These are phyloP conservation scores for Aspergillus sp. DNA, from an alignment of 2,329 filamentous ascomycete species.

Conservation along the genomic window DNA sequence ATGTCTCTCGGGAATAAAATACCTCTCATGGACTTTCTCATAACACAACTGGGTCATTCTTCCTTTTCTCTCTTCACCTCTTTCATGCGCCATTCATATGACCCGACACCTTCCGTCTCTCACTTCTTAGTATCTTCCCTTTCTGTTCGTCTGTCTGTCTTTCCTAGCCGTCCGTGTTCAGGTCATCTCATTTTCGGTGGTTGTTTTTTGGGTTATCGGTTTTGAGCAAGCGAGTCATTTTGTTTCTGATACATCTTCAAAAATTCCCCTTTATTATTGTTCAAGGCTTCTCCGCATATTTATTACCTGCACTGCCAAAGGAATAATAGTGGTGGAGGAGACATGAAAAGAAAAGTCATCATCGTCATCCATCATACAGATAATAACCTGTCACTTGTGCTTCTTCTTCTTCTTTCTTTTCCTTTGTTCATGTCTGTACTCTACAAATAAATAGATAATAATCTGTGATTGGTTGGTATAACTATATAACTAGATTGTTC, in stretches of 20 bases:
- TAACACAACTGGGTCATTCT: not conserved
- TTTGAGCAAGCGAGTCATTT: slow-evolving; percentile 3
- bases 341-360: no score
- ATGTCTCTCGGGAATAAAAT: slow-evolving; percentile 54
- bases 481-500: no score
- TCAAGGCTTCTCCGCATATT: no score
- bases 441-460: not conserved
- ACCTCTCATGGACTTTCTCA: not conserved
- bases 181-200: slow-evolving; percentile 1
- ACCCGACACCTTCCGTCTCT: slow-evolving; percentile 5
- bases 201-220: not conserved
- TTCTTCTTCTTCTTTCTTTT: slow-evolving; percentile 3
- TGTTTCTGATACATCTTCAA: not conserved
- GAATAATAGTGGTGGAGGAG: no score
- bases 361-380: no score
- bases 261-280: no score
- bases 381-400: slow-evolving; percentile 1
- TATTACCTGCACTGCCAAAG: no score
- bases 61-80: no score
- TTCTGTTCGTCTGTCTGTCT: slow-evolving; percentile 8
- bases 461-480: not conserved
- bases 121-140: slow-evolving; percentile 5
- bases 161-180: slow-evolving; percentile 17
- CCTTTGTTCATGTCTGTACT: not conserved
- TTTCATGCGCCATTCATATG: slow-evolving; percentile 6